Percentiles rank a stretch among this genome's conserved stretches.
These are phyloP conservation scores for Chaetomiaceae sp. DNA, from an alignment of 2,329 filamentous ascomycete species.

Conservation along the genomic window DNA sequence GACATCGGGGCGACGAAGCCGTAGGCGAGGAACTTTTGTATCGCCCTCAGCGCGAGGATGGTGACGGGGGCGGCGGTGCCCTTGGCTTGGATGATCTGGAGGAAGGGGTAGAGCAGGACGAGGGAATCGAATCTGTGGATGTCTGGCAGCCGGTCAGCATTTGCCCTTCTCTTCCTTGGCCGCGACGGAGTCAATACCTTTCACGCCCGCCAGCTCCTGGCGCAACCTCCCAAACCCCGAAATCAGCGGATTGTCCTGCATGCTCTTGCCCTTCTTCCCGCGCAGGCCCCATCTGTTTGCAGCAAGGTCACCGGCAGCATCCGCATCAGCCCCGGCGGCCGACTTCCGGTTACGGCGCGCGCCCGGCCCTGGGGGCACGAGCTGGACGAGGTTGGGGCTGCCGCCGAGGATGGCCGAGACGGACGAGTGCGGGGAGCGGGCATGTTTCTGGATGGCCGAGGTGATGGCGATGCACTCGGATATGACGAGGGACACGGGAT, in stretches of 20 bases:
- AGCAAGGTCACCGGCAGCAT: conserved; percentile 49
- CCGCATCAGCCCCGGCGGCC: conserved; percentile 33
- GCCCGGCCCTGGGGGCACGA: conserved; percentile 45
- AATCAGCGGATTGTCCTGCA: conserved; percentile 96
- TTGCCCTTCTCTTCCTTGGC: neutral
- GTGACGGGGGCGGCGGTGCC: conserved; percentile 96
- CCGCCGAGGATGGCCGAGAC: conserved; percentile 93
- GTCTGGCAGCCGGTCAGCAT: conserved; percentile 49
- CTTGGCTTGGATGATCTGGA: conserved; percentile 94
- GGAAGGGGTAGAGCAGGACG: conserved; percentile 83
- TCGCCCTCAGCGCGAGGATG: conserved; percentile 84
- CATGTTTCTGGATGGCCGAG: conserved; percentile 96
- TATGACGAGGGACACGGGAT: conserved; percentile 88
- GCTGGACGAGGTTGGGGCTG: conserved; percentile 54
- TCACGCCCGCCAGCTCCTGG: conserved; percentile 80
- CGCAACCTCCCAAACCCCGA: conserved; percentile 87
- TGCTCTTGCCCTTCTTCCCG: conserved; percentile 92
- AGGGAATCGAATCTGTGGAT: conserved; percentile 86
- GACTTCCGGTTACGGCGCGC: conserved; percentile 41
- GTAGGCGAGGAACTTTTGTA: conserved; percentile 96
- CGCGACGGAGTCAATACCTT: conserved; percentile 60
- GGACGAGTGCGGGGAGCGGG: conserved; percentile 90
- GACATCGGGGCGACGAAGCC: conserved; percentile 81
- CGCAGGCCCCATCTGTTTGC: conserved; percentile 88
- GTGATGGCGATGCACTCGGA: conserved; percentile 99